Evolutionary conservation across 2,329 filamentous ascomycete species (phyloP), one percentile per base, ranked within the genome.

Genomic region (Dactylellina cionopaga): DNA sequence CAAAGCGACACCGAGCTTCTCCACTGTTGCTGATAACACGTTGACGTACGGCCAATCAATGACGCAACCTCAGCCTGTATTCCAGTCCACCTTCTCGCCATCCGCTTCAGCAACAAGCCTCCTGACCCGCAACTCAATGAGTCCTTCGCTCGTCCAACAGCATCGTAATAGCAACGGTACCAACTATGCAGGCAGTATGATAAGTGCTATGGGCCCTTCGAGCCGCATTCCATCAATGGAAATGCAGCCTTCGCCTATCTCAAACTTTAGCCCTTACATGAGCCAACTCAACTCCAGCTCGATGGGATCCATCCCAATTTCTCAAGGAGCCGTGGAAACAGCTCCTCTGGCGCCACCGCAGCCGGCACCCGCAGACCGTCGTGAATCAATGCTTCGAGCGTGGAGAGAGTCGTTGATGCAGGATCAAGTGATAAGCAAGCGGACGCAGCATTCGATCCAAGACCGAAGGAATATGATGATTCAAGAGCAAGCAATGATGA

Each of bases 321-420:
- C 66, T 11, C 66, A 71, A 33, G 52, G 73, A 13, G 49, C 74
- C 35, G 56, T 73, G 54, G 63, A 69, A 47, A 43, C 64, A 29
- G 51, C 74, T 33, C 51, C 75, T 37, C 35, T 64, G 55, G 25
- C 44, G 29, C 60, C 70, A 2, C 71, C 74, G 22, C 68, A 75
- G 19, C 75, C 56, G 22, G 51, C 73, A 25, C 68, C 69, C 6
- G 46, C 79, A 17, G 79, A 82, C 6, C 82, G 80, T 10, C 84
- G 87, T 37, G 85, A 89, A 63, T 83, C 85, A 0, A 85, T 86
- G 69, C 84, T 92, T 27, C 87, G 88, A 19, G 86, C 82, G 56
- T 92, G 91, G 84, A 85, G 90, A 52, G 85, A 86, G 75, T 88
- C 86, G 0, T 83, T 91, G 1, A 85, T 86, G 17, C 83, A 87